Evolutionary conservation across 2,329 filamentous ascomycete genomes (phyloP).

Genomic region (Tolypocladium pustulatum): DNA sequence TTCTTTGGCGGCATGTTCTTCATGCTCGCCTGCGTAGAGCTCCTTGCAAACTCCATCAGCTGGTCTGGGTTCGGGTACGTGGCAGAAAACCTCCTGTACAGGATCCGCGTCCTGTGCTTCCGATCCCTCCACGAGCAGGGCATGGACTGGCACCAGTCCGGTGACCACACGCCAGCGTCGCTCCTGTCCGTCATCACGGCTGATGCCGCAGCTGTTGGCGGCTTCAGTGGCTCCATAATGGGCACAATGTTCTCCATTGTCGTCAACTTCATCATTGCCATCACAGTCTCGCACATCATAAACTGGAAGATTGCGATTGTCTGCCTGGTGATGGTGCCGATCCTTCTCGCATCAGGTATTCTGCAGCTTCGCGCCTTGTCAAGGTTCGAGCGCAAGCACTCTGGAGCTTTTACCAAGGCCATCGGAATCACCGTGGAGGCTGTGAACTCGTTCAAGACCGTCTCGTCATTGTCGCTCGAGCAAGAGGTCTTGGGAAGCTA

Average conservation of each 20-base stretch:
- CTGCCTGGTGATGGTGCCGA: conserved; percentile 55
- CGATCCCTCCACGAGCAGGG: conserved; percentile 56
- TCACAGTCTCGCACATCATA: conserved; percentile 59
- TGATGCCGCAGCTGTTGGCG: conserved; percentile 56
- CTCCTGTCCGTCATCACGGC: conserved; percentile 59
- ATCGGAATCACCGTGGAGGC: conserved; percentile 58
- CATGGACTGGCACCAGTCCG: conserved; percentile 60
- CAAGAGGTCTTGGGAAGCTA: conserved; percentile 42
- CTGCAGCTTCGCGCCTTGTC: conserved; percentile 56
- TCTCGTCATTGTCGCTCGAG: conserved; percentile 44
- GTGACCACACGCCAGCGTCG: conserved; percentile 47
- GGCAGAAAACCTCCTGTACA: conserved; percentile 55
- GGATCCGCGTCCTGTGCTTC: conserved; percentile 52
- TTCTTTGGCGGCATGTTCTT: conserved; percentile 49
- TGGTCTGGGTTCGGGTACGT: conserved; percentile 35
- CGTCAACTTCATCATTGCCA: conserved; percentile 57
- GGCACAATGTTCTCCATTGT: conserved; percentile 58
- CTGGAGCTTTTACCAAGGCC: conserved; percentile 53
- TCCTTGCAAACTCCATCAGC: conserved; percentile 45
- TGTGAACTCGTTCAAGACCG: conserved; percentile 54
- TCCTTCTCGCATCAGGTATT: conserved; percentile 58
- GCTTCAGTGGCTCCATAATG: conserved; percentile 59
- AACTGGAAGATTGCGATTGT: conserved; percentile 71
- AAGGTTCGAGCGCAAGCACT: conserved; percentile 51
- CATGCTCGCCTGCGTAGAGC: conserved; percentile 35